These are phyloP conservation scores for Apophysomyces trapeziformis DNA, from an alignment of 371 early-diverging fungal species.

Conservation along the genomic window DNA sequence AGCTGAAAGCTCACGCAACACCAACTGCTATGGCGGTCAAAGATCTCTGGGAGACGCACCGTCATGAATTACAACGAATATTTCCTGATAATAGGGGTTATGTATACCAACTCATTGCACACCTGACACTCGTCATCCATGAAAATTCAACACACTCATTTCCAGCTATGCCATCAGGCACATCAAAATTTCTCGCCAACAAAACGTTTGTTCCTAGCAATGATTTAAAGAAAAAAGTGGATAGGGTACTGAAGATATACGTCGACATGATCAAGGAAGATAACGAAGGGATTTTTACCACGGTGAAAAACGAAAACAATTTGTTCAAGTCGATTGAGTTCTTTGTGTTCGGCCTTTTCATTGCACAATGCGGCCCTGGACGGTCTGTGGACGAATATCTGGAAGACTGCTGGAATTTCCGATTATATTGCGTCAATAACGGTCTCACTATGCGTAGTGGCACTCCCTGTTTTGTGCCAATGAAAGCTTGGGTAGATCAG, in stretches of 20 bases:
- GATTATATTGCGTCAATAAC: background rate
- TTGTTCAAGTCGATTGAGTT: constrained; percentile 16
- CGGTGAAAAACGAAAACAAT: background rate
- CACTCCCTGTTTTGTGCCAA: background rate
- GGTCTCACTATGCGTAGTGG: background rate
- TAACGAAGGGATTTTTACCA: background rate
- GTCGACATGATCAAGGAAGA: background rate
- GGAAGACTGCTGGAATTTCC: constrained; percentile 10
- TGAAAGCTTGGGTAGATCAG: constrained; percentile 1
- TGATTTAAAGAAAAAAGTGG: background rate
- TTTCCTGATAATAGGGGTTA: constrained; percentile 9
- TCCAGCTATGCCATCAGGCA: background rate
- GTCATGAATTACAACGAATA: background rate
- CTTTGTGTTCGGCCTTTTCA: constrained; percentile 14
- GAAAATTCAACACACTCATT: constrained; percentile 4
- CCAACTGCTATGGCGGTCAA: constrained; percentile 14
- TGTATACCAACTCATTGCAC: constrained; percentile 15
- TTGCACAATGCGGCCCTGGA: constrained; percentile 11
- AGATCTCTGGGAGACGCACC: constrained; percentile 8
- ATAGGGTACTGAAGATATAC: constrained; percentile 10
- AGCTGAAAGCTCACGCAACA: constrained; percentile 31
- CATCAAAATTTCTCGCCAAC: constrained; percentile 3
- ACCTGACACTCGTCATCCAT: constrained; percentile 6
- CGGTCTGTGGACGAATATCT: constrained; percentile 14
- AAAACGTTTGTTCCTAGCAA: background rate